phyloP scores from a whole-genome alignment of 1,284 basidiomycete species.

The Irpex rosettiformis region DNA sequence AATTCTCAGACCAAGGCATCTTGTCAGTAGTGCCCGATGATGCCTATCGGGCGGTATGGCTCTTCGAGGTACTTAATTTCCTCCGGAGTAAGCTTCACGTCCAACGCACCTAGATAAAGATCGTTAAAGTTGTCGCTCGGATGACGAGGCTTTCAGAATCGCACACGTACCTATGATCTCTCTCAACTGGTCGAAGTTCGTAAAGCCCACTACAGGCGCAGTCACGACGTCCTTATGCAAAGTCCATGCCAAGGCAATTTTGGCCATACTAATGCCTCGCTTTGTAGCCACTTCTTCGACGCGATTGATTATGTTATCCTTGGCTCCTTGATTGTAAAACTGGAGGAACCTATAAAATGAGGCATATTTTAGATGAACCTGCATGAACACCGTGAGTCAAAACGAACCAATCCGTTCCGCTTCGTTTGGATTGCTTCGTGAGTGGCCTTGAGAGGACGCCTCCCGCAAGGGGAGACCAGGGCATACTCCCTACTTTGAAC shows the following conservation, averaged over 20 bases:
- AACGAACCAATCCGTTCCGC: slow-evolving; percentile 31
- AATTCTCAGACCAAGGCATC: background rate
- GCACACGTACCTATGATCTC: slow-evolving; percentile 23
- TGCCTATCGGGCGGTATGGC: slow-evolving; percentile 6
- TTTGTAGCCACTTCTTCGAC: slow-evolving; percentile 38
- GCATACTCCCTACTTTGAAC: slow-evolving; percentile 35
- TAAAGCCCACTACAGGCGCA: slow-evolving; percentile 35
- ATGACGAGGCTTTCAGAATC: background rate
- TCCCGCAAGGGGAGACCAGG: slow-evolving; percentile 45
- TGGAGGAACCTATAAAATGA: slow-evolving; percentile 10
- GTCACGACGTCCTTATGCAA: slow-evolving; percentile 25
- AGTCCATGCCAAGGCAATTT: slow-evolving; percentile 39
- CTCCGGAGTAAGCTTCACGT: slow-evolving; percentile 10
- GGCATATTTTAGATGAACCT: background rate
- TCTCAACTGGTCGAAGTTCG: slow-evolving; percentile 28
- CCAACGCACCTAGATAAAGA: background rate
- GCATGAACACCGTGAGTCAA: background rate
- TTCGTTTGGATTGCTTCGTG: slow-evolving; percentile 25
- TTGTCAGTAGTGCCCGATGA: slow-evolving; percentile 8
- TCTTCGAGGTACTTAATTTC: slow-evolving; percentile 12
- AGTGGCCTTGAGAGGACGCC: slow-evolving; percentile 42
- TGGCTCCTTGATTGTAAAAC: slow-evolving; percentile 10
- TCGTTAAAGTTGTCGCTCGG: background rate
- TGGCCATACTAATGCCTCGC: slow-evolving; percentile 37
- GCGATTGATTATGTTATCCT: slow-evolving; percentile 24